A percentile compares a stretch with the other conserved stretches of the same genome.
phyloP scores from a whole-genome alignment of 148 eudicot species.

The Pharnaceum exiguum region DNA sequence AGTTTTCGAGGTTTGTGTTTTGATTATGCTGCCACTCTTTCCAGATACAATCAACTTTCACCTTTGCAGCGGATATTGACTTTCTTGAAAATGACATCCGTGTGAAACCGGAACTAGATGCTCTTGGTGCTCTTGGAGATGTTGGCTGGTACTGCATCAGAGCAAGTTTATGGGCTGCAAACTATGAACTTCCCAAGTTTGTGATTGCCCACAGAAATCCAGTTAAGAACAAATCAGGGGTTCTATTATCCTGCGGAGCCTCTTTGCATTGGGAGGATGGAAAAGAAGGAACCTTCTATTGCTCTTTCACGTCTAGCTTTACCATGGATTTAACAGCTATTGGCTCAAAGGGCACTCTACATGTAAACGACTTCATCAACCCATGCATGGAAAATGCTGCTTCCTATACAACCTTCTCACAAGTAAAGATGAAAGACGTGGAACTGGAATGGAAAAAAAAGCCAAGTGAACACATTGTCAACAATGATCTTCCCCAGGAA shows the following conservation, averaged over 20 bases:
- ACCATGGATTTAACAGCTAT: slow-evolving; percentile 42
- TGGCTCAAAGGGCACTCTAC: slow-evolving; percentile 51
- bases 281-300: slow-evolving; percentile 41
- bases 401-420: slow-evolving; percentile 28
- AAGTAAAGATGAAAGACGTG: slow-evolving; percentile 22
- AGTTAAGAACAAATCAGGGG: slow-evolving; percentile 38
- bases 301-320: slow-evolving; percentile 50
- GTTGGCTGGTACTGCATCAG: slow-evolving; percentile 66
- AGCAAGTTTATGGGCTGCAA: slow-evolving; percentile 43
- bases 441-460: slow-evolving; percentile 32
- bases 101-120: slow-evolving; percentile 58
- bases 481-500: slow-evolving; percentile 45
- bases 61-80: slow-evolving; percentile 25
- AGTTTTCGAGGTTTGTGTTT: not conserved
- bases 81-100: slow-evolving; percentile 58
- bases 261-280: slow-evolving; percentile 57
- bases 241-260: slow-evolving; percentile 53
- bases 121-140: slow-evolving; percentile 63
- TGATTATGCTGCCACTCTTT: not conserved
- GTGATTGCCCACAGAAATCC: slow-evolving; percentile 41
- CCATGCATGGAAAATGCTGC: slow-evolving; percentile 31
- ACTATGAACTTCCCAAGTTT: slow-evolving; percentile 47
- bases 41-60: slow-evolving; percentile 43
- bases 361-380: slow-evolving; percentile 32
- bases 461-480: slow-evolving; percentile 34